Conservation (phyloP, 2,329 filamentous ascomycete genomes). For the Magnaporthiopsis rhizophila region DNA sequence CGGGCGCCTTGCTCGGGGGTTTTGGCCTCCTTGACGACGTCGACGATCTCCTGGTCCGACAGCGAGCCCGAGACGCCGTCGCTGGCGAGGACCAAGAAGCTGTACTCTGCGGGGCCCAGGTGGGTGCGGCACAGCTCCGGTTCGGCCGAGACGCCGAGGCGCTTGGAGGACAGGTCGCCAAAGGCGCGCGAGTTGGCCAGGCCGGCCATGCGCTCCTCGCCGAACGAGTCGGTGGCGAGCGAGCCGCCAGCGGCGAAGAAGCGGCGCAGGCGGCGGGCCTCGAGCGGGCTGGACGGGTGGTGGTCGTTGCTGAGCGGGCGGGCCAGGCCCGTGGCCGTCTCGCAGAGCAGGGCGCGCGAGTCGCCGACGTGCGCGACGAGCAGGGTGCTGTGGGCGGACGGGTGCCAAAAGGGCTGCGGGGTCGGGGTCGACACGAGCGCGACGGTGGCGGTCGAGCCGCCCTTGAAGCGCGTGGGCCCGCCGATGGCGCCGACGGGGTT, state of each 20-base stretch:
- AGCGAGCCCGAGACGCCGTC: conserved; percentile 85
- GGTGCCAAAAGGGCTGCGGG: conserved; percentile 91
- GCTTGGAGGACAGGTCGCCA: conserved; percentile 85
- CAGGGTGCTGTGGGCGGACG: conserved; percentile 73
- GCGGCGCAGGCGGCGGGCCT: conserved; percentile 74
- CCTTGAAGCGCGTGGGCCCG: conserved; percentile 72
- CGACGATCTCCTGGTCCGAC: conserved; percentile 89
- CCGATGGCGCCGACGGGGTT: conserved; percentile 51
- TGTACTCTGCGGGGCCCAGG: conserved; percentile 74
- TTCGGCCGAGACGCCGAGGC: conserved; percentile 88
- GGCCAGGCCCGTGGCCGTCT: conserved; percentile 72
- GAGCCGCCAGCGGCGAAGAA: conserved; percentile 62
- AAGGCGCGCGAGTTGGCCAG: conserved; percentile 92
- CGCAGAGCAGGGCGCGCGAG: conserved; percentile 82
- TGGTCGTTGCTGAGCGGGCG: conserved; percentile 83
- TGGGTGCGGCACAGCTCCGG: conserved; percentile 79
- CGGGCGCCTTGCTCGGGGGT: conserved; percentile 81
- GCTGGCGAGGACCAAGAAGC: conserved; percentile 79
- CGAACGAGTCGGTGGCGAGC: conserved; percentile 92
- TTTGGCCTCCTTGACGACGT: conserved; percentile 86
- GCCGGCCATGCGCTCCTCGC: conserved; percentile 89
- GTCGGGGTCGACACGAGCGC: conserved; percentile 89
- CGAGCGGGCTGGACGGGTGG: conserved; percentile 79
- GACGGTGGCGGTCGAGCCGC: conserved; percentile 85
- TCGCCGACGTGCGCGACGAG: conserved; percentile 89